These are phyloP conservation scores for Arctium minus DNA, from an alignment of 129 eudicot genomes.

Conservation along the genomic window DNA sequence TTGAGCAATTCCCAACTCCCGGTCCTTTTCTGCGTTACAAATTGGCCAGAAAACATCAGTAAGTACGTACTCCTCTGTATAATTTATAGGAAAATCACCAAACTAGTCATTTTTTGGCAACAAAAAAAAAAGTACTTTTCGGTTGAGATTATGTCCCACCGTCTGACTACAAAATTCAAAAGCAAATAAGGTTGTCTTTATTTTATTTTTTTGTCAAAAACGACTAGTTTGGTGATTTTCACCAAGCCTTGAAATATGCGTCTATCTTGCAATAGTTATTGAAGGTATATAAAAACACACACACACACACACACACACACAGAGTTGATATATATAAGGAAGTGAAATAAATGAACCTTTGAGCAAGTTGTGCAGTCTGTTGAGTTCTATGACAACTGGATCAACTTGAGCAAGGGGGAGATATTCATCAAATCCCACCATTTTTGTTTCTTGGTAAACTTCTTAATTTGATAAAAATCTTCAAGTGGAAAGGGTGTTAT, in stretches of 20 bases:
- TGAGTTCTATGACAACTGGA: conserved; percentile 68
- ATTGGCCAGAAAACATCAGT: neutral
- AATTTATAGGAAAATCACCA: neutral
- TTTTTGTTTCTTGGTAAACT: neutral
- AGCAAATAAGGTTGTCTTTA: no score
- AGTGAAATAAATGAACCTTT: conserved; percentile 49
- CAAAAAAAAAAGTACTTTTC: no score
- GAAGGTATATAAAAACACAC: no score
- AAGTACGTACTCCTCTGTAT: neutral
- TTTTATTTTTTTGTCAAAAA: no score
- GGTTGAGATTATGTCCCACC: no score
- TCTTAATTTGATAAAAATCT: neutral
- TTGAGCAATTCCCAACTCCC: conserved; percentile 58
- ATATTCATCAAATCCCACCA: conserved; percentile 40
- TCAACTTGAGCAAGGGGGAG: conserved; percentile 41
- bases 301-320: no score
- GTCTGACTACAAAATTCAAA: no score
- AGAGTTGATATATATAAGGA: neutral
- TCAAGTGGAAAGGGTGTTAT: conserved; percentile 2
- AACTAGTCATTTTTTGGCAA: neutral
- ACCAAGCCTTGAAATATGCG: no score
- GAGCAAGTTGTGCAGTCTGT: conserved; percentile 61
- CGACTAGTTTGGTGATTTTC: no score
- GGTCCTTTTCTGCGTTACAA: conserved; percentile 62
- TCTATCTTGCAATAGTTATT: no score